Evolutionary conservation across 1,284 basidiomycete species (phyloP), one percentile per base, ranked within the genome.

Genomic region (Acaromyces ingoldii): DNA sequence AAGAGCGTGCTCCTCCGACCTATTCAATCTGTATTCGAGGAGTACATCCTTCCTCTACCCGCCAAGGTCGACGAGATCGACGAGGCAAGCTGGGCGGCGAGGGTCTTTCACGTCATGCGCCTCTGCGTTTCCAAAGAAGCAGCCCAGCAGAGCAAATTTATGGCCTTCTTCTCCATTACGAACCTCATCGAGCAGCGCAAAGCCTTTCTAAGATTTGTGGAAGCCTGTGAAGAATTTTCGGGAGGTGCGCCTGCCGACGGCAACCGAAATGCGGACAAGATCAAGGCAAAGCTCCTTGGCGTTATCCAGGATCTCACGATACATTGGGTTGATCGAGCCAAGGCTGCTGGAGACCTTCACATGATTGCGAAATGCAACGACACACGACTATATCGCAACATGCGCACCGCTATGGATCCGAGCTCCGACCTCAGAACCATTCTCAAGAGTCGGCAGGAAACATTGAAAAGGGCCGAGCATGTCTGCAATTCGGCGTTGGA

Each of bases 291-390:
- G 1, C 58, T 71, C 51, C 55, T 58, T n/a, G 51, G 52, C 24
- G 56, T 54, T 19, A 65, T 66, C 37, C 55, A 48, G 21, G 31
- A 50, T 7, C 54, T 53, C 25, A 54, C 55, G 11, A 40, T 30
- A 1, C 40, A 53, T 24, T 51, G 60, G 11, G 53, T 55, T 25
- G 91, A 96, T 49, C 79, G 82, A 0, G 80, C 83, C 36, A 88
- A 88, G 70, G 86, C 84, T 0, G 77, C 79, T 2, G 87, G 87
- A 52, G 91, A 96, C 67, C 77, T 99, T 21, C 80, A 84, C 19
- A 76, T 82, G 0, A 96, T 98, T 65, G 91, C 91, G 1, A 86
- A 87, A 56, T 77, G 85, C 33, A 96, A 96, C 74, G 91, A 96
- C 66, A 81, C 81, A 19, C 82, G 89, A 44, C 78, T 93, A 9